phyloP scores from a whole-genome alignment of 169 alveolate genomes.

The Cystoisospora suis region DNA sequence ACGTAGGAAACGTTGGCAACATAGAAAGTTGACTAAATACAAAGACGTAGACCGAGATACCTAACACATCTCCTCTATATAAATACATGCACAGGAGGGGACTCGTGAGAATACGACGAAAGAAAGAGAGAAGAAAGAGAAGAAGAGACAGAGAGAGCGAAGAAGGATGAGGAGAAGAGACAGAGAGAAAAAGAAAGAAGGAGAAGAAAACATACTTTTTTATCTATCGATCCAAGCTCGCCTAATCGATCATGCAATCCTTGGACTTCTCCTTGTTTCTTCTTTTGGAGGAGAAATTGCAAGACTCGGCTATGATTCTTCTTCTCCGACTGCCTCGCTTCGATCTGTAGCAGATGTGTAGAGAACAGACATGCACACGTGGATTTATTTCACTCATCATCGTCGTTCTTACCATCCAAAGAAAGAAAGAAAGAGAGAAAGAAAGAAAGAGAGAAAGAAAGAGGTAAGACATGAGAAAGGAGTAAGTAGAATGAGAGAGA shows the following conservation, averaged over 20 bases:
- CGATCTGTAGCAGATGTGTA: conserved; percentile 23
- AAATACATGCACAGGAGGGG: not conserved
- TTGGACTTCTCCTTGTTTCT: not conserved
- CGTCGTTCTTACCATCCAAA: no score
- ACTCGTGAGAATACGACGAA: not conserved
- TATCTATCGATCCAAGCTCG: conserved; percentile 10
- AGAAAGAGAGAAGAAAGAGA: not conserved
- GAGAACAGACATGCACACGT: no score
- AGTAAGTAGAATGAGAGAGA: not conserved
- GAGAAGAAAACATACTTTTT: not conserved
- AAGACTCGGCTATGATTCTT: not conserved
- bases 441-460: not conserved
- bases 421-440: not conserved
- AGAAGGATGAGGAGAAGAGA: no score
- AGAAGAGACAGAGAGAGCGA: not conserved
- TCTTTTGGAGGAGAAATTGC: conserved; percentile 18
- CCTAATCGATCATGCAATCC: conserved; percentile 23
- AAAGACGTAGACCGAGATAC: not conserved
- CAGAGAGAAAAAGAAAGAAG: no score
- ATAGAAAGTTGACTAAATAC: not conserved
- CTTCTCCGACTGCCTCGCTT: conserved; percentile 23
- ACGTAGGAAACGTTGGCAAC: not conserved
- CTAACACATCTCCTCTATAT: not conserved
- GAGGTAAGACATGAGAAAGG: not conserved
- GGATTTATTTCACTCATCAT: no score